Conservation (phyloP, 345 rosid genomes). For the Eucalyptus leucophloia region DNA sequence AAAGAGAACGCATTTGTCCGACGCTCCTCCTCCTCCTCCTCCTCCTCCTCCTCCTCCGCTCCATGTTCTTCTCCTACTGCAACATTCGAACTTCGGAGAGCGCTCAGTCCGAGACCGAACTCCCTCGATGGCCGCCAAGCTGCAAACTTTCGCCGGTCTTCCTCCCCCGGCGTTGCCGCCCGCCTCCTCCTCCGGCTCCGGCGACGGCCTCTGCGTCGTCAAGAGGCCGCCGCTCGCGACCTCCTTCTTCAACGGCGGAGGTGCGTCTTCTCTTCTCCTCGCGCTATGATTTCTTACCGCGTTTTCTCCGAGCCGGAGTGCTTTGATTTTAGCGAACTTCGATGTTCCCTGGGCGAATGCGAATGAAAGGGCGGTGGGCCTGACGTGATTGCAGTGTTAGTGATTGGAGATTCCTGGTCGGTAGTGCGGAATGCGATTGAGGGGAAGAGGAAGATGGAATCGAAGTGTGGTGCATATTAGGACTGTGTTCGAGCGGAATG, state of each 20-base stretch:
- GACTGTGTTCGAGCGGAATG: not conserved
- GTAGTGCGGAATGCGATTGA: not conserved
- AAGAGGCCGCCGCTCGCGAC: conserved; percentile 26
- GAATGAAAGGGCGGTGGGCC: not conserved
- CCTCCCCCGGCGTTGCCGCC: conserved; percentile 8
- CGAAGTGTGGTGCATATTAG: not conserved
- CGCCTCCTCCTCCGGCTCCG: conserved; percentile 5
- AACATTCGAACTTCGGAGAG: not conserved
- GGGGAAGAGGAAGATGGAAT: not conserved
- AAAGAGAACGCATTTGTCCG: not conserved
- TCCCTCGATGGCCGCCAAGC: conserved; percentile 10
- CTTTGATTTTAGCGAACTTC: not conserved
- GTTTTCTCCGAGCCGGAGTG: not conserved
- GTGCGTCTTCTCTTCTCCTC: not conserved
- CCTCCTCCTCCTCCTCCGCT: not conserved
- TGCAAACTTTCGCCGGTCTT: conserved; percentile 27
- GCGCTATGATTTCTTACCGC: not conserved
- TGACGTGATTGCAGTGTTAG: not conserved
- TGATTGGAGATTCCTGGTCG: not conserved
- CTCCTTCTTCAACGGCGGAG: conserved; percentile 20
- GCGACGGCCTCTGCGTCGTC: conserved; percentile 7
- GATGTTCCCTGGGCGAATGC: not conserved
- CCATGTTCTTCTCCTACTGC: not conserved
- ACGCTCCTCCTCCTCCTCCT: not conserved
- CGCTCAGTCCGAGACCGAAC: not conserved